A percentile compares a stretch with the other conserved stretches of the same genome.
Conservation (phyloP, 108 stramenopile species). For the Skeletonema tropicum region DNA sequence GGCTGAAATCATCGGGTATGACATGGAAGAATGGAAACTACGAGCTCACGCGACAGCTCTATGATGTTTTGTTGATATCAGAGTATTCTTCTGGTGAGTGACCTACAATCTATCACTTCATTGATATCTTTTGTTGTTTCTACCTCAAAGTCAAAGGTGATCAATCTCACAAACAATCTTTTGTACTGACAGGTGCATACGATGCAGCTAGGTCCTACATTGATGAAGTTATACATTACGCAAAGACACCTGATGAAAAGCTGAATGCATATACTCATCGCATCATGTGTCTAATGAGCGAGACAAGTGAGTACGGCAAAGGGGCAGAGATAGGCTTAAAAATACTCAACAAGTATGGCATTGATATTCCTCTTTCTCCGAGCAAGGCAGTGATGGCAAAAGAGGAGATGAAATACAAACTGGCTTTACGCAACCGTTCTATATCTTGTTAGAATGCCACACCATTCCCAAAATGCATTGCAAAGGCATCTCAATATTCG, state of each 20-base stretch:
- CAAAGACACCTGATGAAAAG: slow-evolving; percentile 20
- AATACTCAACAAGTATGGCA: background rate
- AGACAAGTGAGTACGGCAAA: slow-evolving; percentile 16
- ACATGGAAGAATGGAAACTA: slow-evolving; percentile 1
- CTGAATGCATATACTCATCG: slow-evolving; percentile 14
- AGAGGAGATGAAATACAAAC: slow-evolving; percentile 11
- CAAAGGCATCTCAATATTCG: too few species aligned
- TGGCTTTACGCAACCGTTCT: slow-evolving; percentile 7
- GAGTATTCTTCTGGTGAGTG: slow-evolving; percentile 17
- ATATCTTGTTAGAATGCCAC: too few species aligned
- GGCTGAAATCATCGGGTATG: background rate
- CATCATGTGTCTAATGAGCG: slow-evolving; percentile 6
- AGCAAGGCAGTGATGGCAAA: slow-evolving; percentile 6
- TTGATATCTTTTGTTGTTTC: background rate
- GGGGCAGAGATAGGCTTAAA: slow-evolving; percentile 1
- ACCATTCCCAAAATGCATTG: too few species aligned
- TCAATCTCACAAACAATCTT: background rate
- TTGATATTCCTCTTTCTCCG: background rate
- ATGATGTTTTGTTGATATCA: background rate
- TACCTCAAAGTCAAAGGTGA: too few species aligned
- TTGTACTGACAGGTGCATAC: background rate
- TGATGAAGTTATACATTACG: slow-evolving; percentile 27
- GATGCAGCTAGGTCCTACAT: slow-evolving; percentile 13
- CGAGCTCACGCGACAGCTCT: slow-evolving; percentile 4
- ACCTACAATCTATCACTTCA: background rate